Conservation (phyloP, 192 early-diverging fungal species). For the Allomyces arbusculus region DNA sequence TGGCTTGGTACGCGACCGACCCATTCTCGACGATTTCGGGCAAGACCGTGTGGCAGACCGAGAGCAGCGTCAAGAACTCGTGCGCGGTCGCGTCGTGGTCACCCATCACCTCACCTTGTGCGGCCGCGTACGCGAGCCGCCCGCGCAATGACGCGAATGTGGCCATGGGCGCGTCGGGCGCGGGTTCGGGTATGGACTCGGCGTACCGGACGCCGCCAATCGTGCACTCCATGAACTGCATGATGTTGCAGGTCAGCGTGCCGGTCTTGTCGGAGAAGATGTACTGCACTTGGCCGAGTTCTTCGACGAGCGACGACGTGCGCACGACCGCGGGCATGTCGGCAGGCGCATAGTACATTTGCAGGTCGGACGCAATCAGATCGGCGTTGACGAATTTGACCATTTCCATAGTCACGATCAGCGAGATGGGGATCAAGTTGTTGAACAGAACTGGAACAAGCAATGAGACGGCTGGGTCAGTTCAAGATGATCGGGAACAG, state of each 20-base stretch:
- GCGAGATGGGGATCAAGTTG: constrained; percentile 93
- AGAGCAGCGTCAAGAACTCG: constrained; percentile 28
- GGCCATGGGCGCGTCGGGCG: background rate
- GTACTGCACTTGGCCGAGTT: constrained; percentile 22
- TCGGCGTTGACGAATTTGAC: constrained; percentile 79
- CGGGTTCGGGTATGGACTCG: constrained; percentile 9
- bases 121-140: too few species aligned
- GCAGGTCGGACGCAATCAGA: constrained; percentile 77
- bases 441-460: constrained; percentile 66
- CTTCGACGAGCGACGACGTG: constrained; percentile 60
- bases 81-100: constrained; percentile 11
- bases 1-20: constrained; percentile 30
- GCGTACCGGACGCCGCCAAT: background rate
- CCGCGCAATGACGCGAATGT: too few species aligned
- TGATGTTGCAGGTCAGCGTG: constrained; percentile 32
- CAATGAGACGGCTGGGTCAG: background rate
- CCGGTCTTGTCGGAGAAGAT: constrained; percentile 41
- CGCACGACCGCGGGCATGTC: constrained; percentile 83
- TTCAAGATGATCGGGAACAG: too few species aligned
- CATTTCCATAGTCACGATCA: constrained; percentile 98
- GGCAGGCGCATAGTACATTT: constrained; percentile 85
- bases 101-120: too few species aligned
- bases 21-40: background rate
- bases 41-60: constrained; percentile 88
- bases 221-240: constrained; percentile 19